Percentiles rank a stretch among this genome's conserved stretches.
phyloP scores from a whole-genome alignment of 352 stramenopile genomes.

The Pythium monospermum region DNA sequence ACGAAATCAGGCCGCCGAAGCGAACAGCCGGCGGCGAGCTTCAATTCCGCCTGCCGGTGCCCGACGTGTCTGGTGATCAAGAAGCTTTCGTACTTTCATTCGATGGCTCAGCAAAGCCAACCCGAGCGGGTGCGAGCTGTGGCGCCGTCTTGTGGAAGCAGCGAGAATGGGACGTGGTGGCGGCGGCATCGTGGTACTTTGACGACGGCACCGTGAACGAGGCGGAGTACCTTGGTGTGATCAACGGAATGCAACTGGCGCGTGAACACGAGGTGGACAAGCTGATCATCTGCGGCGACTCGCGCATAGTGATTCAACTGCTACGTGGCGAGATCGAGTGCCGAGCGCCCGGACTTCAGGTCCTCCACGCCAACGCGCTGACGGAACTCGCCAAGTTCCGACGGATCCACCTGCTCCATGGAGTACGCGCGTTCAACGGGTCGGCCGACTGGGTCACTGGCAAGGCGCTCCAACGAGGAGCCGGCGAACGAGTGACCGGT shows the following conservation, averaged over 20 bases:
- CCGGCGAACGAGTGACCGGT: background rate
- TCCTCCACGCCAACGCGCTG: conserved; percentile 7
- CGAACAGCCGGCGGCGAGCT: conserved; percentile 1
- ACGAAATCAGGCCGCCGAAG: conserved; percentile 7
- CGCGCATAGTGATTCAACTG: conserved; percentile 14
- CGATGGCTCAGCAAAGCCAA: conserved; percentile 19
- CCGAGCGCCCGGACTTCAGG: conserved; percentile 2
- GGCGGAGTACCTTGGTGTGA: conserved; percentile 16
- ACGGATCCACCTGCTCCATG: background rate
- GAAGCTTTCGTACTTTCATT: conserved; percentile 12
- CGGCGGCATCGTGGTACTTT: conserved; percentile 2
- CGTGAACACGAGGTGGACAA: background rate
- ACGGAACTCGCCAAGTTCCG: background rate
- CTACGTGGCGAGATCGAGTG: conserved; percentile 23
- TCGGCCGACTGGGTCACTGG: conserved; percentile 14
- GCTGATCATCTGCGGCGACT: conserved; percentile 22
- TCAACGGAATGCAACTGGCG: conserved; percentile 1
- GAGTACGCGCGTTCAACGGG: conserved; percentile 8
- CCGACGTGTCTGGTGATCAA: background rate
- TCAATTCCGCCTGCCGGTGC: background rate
- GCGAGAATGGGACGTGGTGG: conserved; percentile 1
- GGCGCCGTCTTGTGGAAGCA: conserved; percentile 12
- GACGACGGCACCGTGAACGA: conserved; percentile 19
- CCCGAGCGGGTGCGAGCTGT: conserved; percentile 6
- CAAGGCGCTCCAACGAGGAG: conserved; percentile 6